These are phyloP conservation scores for Pseudogymnoascus sp. DNA, from an alignment of 2,329 filamentous ascomycete genomes.

Conservation along the genomic window DNA sequence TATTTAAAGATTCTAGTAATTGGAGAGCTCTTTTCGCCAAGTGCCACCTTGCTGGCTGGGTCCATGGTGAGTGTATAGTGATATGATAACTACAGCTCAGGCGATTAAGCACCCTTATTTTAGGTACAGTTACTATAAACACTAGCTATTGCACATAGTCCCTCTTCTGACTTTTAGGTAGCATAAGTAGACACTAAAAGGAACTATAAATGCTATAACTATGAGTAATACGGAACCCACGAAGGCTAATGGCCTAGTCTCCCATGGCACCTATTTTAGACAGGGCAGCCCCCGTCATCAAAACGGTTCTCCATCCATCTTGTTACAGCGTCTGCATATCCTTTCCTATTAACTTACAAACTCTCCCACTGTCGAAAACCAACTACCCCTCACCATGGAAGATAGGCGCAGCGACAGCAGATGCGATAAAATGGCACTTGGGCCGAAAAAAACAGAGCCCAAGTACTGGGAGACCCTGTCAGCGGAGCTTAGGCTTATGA, in stretches of 20 bases:
- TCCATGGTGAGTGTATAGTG: neutral
- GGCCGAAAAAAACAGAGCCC: neutral
- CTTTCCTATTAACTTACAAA: neutral
- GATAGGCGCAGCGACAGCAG: neutral
- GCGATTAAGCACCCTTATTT: neutral
- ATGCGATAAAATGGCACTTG: neutral
- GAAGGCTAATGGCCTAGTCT: neutral
- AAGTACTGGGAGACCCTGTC: conserved; percentile 9
- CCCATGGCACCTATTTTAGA: neutral
- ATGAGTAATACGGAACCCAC: neutral
- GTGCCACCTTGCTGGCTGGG: no score
- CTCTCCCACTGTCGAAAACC: neutral
- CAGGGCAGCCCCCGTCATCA: neutral
- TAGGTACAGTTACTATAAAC: neutral
- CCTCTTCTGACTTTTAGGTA: neutral
- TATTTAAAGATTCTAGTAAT: neutral
- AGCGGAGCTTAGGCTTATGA: conserved; percentile 28
- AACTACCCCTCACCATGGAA: neutral
- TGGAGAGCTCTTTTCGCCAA: neutral
- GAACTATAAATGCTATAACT: neutral
- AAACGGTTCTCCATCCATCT: neutral
- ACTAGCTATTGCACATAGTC: neutral
- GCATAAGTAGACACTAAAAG: neutral
- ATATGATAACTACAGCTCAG: neutral
- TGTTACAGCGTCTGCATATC: neutral